Conservation (phyloP, 495 filamentous ascomycete species). For the Filosporella fistucella region DNA sequence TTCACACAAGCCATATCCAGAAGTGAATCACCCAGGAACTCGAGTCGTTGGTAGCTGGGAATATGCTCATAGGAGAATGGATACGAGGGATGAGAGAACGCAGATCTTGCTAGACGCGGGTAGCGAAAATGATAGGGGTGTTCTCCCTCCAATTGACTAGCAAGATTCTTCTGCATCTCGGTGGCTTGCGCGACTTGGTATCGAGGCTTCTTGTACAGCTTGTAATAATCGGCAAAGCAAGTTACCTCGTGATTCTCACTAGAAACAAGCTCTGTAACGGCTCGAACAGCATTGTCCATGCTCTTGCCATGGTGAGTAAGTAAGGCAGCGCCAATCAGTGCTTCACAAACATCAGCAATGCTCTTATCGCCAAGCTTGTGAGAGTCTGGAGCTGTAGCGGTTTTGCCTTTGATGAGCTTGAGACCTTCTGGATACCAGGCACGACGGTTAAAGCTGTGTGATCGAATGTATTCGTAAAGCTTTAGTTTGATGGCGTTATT, state of each 20-base stretch:
- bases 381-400: constrained; percentile 31
- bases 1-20: constrained; percentile 86
- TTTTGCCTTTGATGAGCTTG: constrained; percentile 43
- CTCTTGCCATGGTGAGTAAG: constrained; percentile 53
- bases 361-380: constrained; percentile 83
- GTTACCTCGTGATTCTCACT: constrained; percentile 62
- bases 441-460: constrained; percentile 70
- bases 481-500: constrained; percentile 63
- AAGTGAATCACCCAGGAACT: constrained; percentile 89
- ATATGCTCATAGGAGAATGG: constrained; percentile 66
- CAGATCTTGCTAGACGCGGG: constrained; percentile 72
- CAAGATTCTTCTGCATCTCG: constrained; percentile 62
- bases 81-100: constrained; percentile 86
- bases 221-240: constrained; percentile 66
- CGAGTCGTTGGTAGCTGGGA: constrained; percentile 86
- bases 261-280: constrained; percentile 73
- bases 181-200: constrained; percentile 62
- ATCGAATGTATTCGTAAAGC: constrained; percentile 76
- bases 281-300: constrained; percentile 78
- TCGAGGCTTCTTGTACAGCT: constrained; percentile 62
- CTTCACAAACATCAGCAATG: constrained; percentile 96
- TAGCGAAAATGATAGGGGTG: constrained; percentile 79
- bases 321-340: constrained; percentile 85
- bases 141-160: constrained; percentile 55
- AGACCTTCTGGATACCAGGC: constrained; percentile 83